Conservation (phyloP, 805 yeast genomes). For the Barnettozyma wickerhamii region DNA sequence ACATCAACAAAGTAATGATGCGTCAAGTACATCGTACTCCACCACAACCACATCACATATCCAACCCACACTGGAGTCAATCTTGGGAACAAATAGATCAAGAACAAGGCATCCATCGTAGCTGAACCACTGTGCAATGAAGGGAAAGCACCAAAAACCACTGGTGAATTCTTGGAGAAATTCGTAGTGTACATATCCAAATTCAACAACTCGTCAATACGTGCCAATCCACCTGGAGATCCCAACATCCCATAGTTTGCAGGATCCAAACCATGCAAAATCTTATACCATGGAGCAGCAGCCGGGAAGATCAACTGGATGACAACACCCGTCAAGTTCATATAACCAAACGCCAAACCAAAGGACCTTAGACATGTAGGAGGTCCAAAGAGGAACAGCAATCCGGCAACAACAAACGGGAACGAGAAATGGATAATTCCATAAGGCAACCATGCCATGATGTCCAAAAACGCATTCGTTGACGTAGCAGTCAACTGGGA, state of each 20-base stretch:
- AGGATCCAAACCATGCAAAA: slow-evolving; percentile 76
- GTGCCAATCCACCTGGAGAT: slow-evolving; percentile 90
- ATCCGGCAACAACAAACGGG: slow-evolving; percentile 79
- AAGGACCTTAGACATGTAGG: slow-evolving; percentile 80
- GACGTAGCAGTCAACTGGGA: slow-evolving; percentile 77
- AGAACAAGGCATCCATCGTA: slow-evolving; percentile 86
- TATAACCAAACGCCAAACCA: slow-evolving; percentile 92
- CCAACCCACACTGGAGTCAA: slow-evolving; percentile 58
- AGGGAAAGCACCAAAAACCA: slow-evolving; percentile 88
- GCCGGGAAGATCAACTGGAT: slow-evolving; percentile 83
- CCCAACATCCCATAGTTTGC: slow-evolving; percentile 92
- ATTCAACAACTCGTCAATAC: slow-evolving; percentile 79
- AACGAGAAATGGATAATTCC: slow-evolving; percentile 88
- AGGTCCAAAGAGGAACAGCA: slow-evolving; percentile 84
- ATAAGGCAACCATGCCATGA: slow-evolving; percentile 94
- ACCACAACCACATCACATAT: slow-evolving; percentile 95
- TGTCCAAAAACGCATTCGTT: slow-evolving; percentile 60
- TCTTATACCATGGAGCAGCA: slow-evolving; percentile 97
- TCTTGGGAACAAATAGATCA: slow-evolving; percentile 77
- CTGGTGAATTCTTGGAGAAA: slow-evolving; percentile 76
- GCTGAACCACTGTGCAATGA: slow-evolving; percentile 93
- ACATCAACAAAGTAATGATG: slow-evolving; percentile 95
- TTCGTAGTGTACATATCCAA: slow-evolving; percentile 78
- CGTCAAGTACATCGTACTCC: slow-evolving; percentile 96
- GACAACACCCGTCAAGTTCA: slow-evolving; percentile 83